Evolutionary conservation across 2,329 filamentous ascomycete genomes (phyloP).

Genomic region (Anisogramma anomala): DNA sequence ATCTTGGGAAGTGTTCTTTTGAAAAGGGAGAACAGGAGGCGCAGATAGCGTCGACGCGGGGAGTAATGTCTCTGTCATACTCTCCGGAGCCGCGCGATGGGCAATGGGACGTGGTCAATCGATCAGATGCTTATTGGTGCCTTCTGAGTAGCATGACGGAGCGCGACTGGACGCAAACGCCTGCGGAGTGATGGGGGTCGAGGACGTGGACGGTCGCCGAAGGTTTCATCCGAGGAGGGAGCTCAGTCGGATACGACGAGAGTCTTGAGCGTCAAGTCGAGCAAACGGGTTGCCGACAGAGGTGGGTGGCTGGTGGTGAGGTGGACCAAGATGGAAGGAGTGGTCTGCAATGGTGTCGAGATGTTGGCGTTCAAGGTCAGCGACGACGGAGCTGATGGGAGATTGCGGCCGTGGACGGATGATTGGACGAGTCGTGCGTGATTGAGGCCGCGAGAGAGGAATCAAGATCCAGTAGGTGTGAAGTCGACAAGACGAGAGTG

Average conservation of each 20-base stretch:
- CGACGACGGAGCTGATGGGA: not conserved
- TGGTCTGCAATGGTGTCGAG: not conserved
- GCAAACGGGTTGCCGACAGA: conserved; percentile 8
- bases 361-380: conserved; percentile 1
- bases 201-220: conserved; percentile 11
- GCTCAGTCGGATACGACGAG: not conserved
- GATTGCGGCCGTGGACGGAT: not conserved
- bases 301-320: not conserved
- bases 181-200: conserved; percentile 13
- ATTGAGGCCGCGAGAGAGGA: conserved; percentile 15
- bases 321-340: not conserved
- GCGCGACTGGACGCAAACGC: conserved; percentile 30
- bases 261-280: conserved; percentile 2
- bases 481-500: conserved; percentile 9
- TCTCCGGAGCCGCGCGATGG: conserved; percentile 37
- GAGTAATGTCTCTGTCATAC: conserved; percentile 51
- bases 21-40: conserved; percentile 34
- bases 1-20: conserved; percentile 27
- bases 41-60: conserved; percentile 43
- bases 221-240: conserved; percentile 6
- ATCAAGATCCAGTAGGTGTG: conserved; percentile 18
- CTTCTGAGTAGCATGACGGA: conserved; percentile 49
- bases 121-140: conserved; percentile 37
- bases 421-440: conserved; percentile 3
- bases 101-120: conserved; percentile 25